A percentile compares a stretch with the other conserved stretches of the same genome.
These are phyloP conservation scores for Asclepias syriaca DNA, from an alignment of 257 asterid species.

Conservation along the genomic window DNA sequence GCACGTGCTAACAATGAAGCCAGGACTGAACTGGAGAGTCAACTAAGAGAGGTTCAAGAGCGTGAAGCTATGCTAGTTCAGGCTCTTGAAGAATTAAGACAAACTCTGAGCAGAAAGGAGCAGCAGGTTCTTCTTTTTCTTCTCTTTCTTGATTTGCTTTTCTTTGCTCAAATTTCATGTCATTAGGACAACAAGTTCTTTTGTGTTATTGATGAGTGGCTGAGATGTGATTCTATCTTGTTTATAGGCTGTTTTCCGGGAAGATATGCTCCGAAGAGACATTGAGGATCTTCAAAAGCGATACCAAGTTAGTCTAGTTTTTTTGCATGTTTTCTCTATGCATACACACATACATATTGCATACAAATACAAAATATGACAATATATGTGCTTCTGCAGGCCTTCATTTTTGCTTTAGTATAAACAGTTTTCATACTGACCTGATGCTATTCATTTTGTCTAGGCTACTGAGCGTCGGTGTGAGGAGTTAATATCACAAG, in stretches of 20 bases:
- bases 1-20: slow-evolving; percentile 91
- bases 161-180: background rate
- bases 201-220: slow-evolving; percentile 14
- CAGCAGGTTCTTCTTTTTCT: slow-evolving; percentile 62
- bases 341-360: background rate
- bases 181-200: background rate
- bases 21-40: slow-evolving; percentile 74
- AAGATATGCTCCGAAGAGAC: slow-evolving; percentile 92
- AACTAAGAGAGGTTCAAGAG: slow-evolving; percentile 42
- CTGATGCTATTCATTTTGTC: slow-evolving; percentile 16
- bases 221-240: slow-evolving; percentile 13
- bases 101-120: slow-evolving; percentile 52
- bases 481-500: slow-evolving; percentile 94
- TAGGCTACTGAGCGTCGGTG: slow-evolving; percentile 97
- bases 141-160: background rate
- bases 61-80: slow-evolving; percentile 52
- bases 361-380: background rate
- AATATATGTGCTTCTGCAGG: background rate
- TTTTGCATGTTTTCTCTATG: background rate
- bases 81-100: slow-evolving; percentile 51
- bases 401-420: background rate
- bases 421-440: slow-evolving; percentile 1
- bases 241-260: slow-evolving; percentile 81
- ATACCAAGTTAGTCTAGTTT: slow-evolving; percentile 55
- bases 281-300: slow-evolving; percentile 95